Conservation (phyloP, 75 land plant genomes). For the Adiantum capillusveneris region DNA sequence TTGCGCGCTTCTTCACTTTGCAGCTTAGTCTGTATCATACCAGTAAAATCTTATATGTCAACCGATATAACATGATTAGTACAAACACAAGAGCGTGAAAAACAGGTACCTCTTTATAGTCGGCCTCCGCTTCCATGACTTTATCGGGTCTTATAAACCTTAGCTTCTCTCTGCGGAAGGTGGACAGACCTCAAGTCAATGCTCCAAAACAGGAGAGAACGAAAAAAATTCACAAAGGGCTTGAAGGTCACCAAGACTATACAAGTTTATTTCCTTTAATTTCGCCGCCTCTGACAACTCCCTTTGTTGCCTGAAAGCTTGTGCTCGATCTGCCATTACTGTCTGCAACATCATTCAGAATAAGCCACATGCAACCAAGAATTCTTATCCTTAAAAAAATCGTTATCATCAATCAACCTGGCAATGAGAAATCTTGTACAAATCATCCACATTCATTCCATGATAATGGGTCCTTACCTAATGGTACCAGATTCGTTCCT, state of each 20-base stretch:
- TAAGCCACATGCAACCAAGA: too few species aligned
- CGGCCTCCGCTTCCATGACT: constrained; percentile 69
- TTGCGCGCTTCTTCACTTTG: constrained; percentile 69
- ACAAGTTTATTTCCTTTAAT: constrained; percentile 82
- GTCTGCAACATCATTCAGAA: constrained; percentile 61
- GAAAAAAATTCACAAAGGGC: neutral
- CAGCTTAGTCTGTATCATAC: constrained; percentile 57
- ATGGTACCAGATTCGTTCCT: too few species aligned
- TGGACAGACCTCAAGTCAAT: too few species aligned
- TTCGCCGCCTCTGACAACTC: constrained; percentile 74
- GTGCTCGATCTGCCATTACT: constrained; percentile 73
- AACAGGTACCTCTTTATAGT: constrained; percentile 58
- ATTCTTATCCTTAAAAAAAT: too few species aligned
- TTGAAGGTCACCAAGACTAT: neutral
- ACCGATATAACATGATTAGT: too few species aligned
- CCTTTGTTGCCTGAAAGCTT: constrained; percentile 76
- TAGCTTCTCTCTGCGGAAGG: constrained; percentile 58
- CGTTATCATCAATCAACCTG: too few species aligned
- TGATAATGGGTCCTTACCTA: too few species aligned
- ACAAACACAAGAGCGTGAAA: neutral
- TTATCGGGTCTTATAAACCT: constrained; percentile 68
- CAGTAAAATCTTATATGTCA: too few species aligned
- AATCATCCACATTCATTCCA: too few species aligned
- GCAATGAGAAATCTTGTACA: too few species aligned
- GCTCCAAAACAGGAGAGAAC: too few species aligned